phyloP scores from a whole-genome alignment of 305 asterid species.

The Solanum hybrid region DNA sequence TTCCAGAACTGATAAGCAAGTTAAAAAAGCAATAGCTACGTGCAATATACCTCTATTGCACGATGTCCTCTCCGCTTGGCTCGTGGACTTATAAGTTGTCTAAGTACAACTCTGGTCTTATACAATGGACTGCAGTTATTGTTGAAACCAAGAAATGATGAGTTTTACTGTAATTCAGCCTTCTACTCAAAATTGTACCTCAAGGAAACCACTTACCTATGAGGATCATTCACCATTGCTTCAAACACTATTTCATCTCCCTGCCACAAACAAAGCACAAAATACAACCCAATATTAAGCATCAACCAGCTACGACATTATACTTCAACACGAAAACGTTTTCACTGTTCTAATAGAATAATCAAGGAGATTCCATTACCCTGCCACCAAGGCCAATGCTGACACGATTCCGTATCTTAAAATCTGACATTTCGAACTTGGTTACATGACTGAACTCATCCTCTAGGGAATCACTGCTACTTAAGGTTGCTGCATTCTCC shows the following conservation, averaged over 20 bases:
- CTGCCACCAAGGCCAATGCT: conserved; percentile 76
- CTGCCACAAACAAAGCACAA: conserved; percentile 35
- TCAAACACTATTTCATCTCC: conserved; percentile 74
- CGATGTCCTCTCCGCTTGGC: conserved; percentile 91
- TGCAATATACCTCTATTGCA: conserved; percentile 65
- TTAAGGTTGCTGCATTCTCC: conserved; percentile 26
- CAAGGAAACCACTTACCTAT: conserved; percentile 28
- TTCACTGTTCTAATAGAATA: background rate
- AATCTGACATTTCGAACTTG: conserved; percentile 81
- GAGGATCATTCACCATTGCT: conserved; percentile 67
- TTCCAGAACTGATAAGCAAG: background rate
- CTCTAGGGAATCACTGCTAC: conserved; percentile 20
- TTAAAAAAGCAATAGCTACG: background rate
- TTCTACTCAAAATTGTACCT: background rate
- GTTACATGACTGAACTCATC: conserved; percentile 74
- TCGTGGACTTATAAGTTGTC: conserved; percentile 44
- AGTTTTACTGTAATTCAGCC: background rate
- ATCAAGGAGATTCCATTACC: conserved; percentile 23
- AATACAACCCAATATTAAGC: background rate
- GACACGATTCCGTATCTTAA: conserved; percentile 58
- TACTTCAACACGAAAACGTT: background rate
- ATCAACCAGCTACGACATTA: background rate
- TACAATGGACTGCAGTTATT: conserved; percentile 57
- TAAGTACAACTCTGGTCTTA: conserved; percentile 72
- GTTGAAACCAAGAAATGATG: background rate